Evolutionary conservation across 768 basidiomycete species (phyloP), one percentile per base, ranked within the genome.

Genomic region (Phylloporus arenicola): DNA sequence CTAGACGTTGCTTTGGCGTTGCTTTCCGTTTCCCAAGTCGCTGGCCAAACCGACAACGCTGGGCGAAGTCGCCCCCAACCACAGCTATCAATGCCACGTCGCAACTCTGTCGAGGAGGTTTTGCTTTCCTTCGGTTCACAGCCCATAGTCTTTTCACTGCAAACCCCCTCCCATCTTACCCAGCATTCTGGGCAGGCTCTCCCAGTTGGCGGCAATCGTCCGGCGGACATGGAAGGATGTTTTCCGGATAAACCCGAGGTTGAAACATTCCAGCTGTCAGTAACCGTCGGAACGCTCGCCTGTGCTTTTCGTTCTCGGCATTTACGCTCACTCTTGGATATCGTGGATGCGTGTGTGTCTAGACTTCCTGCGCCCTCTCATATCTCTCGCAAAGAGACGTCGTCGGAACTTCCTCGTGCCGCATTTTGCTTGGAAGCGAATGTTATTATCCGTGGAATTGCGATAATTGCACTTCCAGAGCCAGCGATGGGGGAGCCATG

Each of bases 61-160:
- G 43, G 13, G 27, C 55, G 22, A 45, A 30, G 24, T 51, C 55
- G 43, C 27, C 37, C 38, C 29, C 33, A 22, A n/a, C 53, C 51
- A 22, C 50, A 25, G 20, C 29, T 49, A 46, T 56, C 48, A 20
- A 47, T 58, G 2, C 39, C 48, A 35, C 41, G 24, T 33, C 53
- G 47, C 39, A 54, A 56, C 16, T 1, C 48, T 38, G 54, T 51
- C 50, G 78, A 77, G 29, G 76, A 82, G 43, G 66, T 68, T 8
- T 55, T 92, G 9, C 48, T 88, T 13, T 84, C 83, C 6, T 75
- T 89, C 46, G 82, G 84, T 16, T 62, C 74, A 13, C 78, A 83
- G 27, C 81, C 88, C 17, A 72, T 91, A 43, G 62, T 77, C 3
- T 53, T 89, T 41, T 71, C 72, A 39, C 64, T 91, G 17, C 68